Conservation (phyloP, 306 rosid genomes). For the Ormosia semicastrata region DNA sequence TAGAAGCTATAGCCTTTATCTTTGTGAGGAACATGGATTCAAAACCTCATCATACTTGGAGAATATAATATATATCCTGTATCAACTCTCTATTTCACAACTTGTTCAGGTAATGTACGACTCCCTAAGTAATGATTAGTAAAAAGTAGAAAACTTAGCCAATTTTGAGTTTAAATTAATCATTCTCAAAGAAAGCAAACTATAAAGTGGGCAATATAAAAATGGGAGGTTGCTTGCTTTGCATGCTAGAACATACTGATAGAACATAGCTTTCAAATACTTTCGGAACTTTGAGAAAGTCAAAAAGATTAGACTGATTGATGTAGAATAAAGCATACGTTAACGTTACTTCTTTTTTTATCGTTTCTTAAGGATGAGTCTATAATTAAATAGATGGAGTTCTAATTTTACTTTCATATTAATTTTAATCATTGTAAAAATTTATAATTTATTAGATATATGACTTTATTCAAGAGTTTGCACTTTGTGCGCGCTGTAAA, state of each 20-base stretch:
- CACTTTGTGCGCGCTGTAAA: neutral
- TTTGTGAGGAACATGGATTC: constrained; percentile 18
- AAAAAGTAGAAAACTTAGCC: neutral
- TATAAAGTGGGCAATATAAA: constrained; percentile 8
- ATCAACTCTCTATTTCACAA: constrained; percentile 17
- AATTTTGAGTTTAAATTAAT: constrained; percentile 12
- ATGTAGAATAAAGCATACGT: neutral
- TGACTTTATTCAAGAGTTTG: neutral
- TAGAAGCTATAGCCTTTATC: constrained; percentile 33
- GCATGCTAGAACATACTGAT: neutral
- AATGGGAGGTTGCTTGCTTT: constrained; percentile 16
- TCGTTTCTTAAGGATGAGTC: neutral
- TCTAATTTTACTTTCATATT: neutral
- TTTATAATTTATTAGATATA: no score
- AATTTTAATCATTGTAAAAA: no score
- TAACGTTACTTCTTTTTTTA: neutral
- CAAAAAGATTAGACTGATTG: neutral
- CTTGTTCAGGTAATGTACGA: constrained; percentile 14
- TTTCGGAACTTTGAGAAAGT: neutral
- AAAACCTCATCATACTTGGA: neutral
- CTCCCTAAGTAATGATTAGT: constrained; percentile 10
- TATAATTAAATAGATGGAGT: neutral
- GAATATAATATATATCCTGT: constrained; percentile 2
- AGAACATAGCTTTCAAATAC: neutral
- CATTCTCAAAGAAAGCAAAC: constrained; percentile 1